Base-by-base conservation (phyloP, 441 rosid species). In the Metrosideros polymorpha region DNA sequence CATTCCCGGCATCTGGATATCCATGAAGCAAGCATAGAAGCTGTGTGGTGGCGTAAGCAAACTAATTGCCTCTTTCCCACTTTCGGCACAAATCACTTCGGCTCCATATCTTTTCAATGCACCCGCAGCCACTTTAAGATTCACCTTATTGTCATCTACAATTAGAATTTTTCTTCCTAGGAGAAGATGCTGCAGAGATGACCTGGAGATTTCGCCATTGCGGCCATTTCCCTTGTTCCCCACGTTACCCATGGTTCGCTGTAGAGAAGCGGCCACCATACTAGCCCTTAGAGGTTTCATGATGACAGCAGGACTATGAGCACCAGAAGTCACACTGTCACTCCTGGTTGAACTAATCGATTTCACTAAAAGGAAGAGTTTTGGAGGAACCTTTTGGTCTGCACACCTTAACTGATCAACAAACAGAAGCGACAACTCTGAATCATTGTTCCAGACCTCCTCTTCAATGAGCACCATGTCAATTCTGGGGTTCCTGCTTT, bases 21-120 rank as follows among this genome's bases (percentile, higher is more conserved):
- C 99, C 99, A 97, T 97, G 93, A 97, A 97, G 92, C 99, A 97
- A 55, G 99, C 98, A 90, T 95, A 96, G 87, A 96, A 97, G 66
- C 89, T 51, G 88, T 97, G 99, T 4, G 98, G 99, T 82, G 97
- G 98, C 71, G 86, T 87, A 51, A 97, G 97, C 90, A 93, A 85
- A n/a, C 89, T 53, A 82, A 94, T 89, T 0, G 98, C 98, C 85
- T 93, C 87, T 83, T 86, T 87, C 56, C 99, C 99, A 56, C 95
- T 94, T 75, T 91, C 92, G 27, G 90, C 94, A 66, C 94, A 92
- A 57, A 94, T 93, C 84, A 96, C 98, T 27, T 93, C 95, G 86
- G 99, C 98, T 87, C 99, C 99, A 83, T 96, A 97, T 85, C 90
- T 97, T 83, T 91, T 95, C 92, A 97, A 90, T 85, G 98, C 99